phyloP scores from a whole-genome alignment of 2,329 filamentous ascomycete species.

The Ophiostoma sp. region DNA sequence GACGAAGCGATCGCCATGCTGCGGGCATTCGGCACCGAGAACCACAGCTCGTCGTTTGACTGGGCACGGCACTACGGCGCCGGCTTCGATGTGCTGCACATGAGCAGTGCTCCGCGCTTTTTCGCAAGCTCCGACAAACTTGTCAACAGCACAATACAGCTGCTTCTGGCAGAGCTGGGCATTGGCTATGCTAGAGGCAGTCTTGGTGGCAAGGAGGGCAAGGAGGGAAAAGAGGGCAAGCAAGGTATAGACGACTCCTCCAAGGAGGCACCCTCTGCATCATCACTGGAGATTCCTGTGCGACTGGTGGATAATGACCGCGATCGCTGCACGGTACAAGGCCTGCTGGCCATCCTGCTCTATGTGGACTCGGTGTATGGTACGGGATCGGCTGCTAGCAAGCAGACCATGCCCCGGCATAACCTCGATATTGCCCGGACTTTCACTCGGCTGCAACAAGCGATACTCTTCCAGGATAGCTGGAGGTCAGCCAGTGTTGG shows the following conservation, averaged over 20 bases:
- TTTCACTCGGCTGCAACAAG: constrained; percentile 42
- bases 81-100: constrained; percentile 80
- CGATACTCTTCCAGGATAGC: constrained; percentile 36
- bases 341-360: constrained; percentile 50
- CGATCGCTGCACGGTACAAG: constrained; percentile 43
- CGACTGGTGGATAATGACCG: constrained; percentile 54
- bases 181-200: constrained; percentile 46
- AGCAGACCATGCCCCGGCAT: constrained; percentile 26
- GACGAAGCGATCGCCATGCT: constrained; percentile 64
- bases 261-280: constrained; percentile 21
- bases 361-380: constrained; percentile 55
- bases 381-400: neutral
- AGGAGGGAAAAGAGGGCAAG: constrained; percentile 27
- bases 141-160: constrained; percentile 45
- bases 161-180: constrained; percentile 47
- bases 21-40: constrained; percentile 77
- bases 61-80: constrained; percentile 71
- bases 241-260: no score
- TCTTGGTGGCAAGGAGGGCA: constrained; percentile 27
- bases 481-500: constrained; percentile 31
- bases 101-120: constrained; percentile 47
- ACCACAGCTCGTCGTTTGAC: constrained; percentile 64
- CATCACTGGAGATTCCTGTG: constrained; percentile 31
- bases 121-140: constrained; percentile 46
- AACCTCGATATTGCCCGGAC: constrained; percentile 35